phyloP scores from a whole-genome alignment of 257 asterid genomes.

The Phtheirospermum japonicum region DNA sequence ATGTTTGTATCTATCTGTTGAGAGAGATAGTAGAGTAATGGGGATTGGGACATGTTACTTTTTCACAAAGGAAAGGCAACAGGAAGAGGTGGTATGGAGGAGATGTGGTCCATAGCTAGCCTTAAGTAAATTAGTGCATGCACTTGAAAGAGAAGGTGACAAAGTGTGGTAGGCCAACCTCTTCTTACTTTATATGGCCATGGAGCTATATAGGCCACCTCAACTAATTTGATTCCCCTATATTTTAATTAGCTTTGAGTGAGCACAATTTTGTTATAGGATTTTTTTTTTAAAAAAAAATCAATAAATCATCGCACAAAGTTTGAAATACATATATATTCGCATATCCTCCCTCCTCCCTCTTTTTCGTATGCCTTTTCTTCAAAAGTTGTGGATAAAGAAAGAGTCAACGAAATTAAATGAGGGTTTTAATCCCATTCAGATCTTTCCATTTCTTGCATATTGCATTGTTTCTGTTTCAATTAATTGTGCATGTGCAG shows the following conservation, averaged over 20 bases:
- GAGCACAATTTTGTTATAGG: not conserved
- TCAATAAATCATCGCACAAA: too few species aligned
- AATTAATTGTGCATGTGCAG: too few species aligned
- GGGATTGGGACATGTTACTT: slow-evolving; percentile 13
- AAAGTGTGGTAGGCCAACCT: slow-evolving; percentile 35
- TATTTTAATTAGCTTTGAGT: slow-evolving; percentile 2
- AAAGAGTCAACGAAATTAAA: slow-evolving; percentile 9
- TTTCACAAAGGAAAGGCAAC: slow-evolving; percentile 31
- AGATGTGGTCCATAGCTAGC: slow-evolving; percentile 35
- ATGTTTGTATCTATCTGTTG: too few species aligned
- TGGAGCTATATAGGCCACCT: slow-evolving; percentile 6
- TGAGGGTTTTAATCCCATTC: too few species aligned
- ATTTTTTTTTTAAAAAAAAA: not conserved
- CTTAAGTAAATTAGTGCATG: slow-evolving; percentile 30
- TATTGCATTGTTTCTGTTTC: too few species aligned
- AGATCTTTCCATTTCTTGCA: too few species aligned
- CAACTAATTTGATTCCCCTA: slow-evolving; percentile 32
- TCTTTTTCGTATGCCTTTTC: not conserved
- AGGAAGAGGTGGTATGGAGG: slow-evolving; percentile 27
- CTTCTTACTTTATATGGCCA: slow-evolving; percentile 22
- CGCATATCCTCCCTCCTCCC: too few species aligned
- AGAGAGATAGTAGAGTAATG: not conserved
- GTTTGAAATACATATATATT: too few species aligned
- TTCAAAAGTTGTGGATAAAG: not conserved
- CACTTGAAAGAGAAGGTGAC: slow-evolving; percentile 33